Evolutionary conservation across 2,329 filamentous ascomycete genomes (phyloP), one percentile per base, ranked within the genome.

Genomic region (Colletotrichum lupini): DNA sequence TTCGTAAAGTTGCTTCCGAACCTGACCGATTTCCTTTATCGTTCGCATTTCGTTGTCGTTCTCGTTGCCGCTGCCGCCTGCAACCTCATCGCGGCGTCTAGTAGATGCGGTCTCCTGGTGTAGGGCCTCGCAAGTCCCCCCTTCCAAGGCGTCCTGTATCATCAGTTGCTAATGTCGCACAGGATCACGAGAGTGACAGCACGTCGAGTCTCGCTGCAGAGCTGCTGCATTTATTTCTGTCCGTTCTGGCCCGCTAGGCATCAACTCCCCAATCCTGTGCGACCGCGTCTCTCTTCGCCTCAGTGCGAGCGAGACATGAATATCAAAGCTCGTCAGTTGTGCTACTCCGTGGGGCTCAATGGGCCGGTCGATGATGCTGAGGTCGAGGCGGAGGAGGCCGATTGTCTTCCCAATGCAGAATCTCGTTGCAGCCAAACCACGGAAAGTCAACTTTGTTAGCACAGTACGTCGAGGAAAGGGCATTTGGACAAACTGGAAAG

Each of bases 121-220:
- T 46, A 55, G 46, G 37, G 53, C 57, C 42, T 68, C 53, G 24
- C 59, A 22, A 58, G 16, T 9, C n/a, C 19, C 2, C 3, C 3
- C 6, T 9, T 30, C 1, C 24, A n/a, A 56, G 60, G 22, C 35
- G 49, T 59, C 24, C 56, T 53, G 35, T 56, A 26, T 6, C 35
- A 49, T 30, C 35, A 26, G 49, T 32, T 9, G 28, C 32, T 61
- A 24, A 70, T 22, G 67, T 73, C 28, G 67, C 24, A 73, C 71
- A 57, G 55, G 37, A 28, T 57, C 35, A 64, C 37, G 35, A 65
- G 63, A 71, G 35, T 46, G 60, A 61, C 71, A 71, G 67, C 71
- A 69, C 65, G 49, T 66, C 71, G 49, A 73, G 71, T 71, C 67
- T 37, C 53, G 69, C 60, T 69, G 70, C 65, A 69, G 67, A 65